These are phyloP conservation scores for Epichloe hybrida DNA, from an alignment of 2,329 filamentous ascomycete genomes.

Conservation along the genomic window DNA sequence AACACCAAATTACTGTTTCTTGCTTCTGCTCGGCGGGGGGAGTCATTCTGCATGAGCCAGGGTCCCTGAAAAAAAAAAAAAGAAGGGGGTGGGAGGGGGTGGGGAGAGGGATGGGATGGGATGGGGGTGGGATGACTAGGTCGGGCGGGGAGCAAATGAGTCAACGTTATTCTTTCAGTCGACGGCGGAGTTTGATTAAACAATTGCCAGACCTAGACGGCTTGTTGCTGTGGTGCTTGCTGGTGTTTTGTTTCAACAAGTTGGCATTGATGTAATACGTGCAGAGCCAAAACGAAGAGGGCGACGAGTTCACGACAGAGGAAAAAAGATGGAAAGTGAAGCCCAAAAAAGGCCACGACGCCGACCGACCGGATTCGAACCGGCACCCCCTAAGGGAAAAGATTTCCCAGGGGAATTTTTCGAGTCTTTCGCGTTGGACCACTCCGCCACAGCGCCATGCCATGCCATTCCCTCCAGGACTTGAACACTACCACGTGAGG, in stretches of 20 bases:
- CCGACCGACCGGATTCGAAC: conserved; percentile 21
- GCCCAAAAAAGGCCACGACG: conserved; percentile 13
- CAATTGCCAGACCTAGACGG: no score
- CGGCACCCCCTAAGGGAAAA: conserved; percentile 20
- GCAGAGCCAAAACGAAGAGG: not conserved
- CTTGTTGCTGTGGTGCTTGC: no score
- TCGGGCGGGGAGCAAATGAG: no score
- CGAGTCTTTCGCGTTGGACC: conserved; percentile 21
- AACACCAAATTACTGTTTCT: not conserved
- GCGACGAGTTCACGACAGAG: no score
- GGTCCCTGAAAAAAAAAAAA: not conserved
- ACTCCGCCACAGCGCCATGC: conserved; percentile 17
- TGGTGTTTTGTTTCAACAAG: no score
- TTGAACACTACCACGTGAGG: not conserved
- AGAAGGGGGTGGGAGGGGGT: not conserved
- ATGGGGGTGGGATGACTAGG: no score
- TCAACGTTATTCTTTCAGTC: no score
- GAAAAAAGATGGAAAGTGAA: not conserved
- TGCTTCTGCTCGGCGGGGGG: not conserved
- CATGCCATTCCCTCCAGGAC: no score
- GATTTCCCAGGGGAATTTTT: conserved; percentile 9
- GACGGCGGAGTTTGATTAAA: no score
- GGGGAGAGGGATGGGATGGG: not conserved
- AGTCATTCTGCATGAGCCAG: not conserved
- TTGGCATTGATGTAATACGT: no score